Percentiles rank a stretch among this genome's conserved stretches.
Conservation (phyloP, 2,329 filamentous ascomycete species). For the Epichloe glyceriae region DNA sequence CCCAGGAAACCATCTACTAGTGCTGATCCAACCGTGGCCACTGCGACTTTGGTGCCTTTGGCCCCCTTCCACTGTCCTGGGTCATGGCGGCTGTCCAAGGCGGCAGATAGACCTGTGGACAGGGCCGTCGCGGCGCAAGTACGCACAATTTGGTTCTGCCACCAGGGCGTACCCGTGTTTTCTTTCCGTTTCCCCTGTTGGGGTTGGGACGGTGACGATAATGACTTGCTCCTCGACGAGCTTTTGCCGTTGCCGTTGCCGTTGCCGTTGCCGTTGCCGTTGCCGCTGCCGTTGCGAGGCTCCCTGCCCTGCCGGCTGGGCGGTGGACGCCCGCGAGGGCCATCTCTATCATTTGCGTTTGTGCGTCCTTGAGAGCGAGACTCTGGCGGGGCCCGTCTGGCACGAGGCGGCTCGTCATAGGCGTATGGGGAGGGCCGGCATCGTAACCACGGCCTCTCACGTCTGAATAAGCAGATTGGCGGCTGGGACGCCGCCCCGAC, state of each 20-base stretch:
- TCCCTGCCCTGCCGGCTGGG: background rate
- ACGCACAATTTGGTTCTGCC: slow-evolving; percentile 24
- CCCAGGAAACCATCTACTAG: slow-evolving; percentile 33
- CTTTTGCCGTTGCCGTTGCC: background rate
- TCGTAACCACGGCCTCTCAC: background rate
- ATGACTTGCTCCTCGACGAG: background rate
- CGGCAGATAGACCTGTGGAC: slow-evolving; percentile 33
- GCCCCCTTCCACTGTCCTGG: slow-evolving; percentile 33
- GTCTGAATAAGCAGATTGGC: background rate
- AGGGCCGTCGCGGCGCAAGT: slow-evolving; percentile 32
- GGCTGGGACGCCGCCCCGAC: background rate
- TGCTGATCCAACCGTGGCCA: slow-evolving; percentile 34
- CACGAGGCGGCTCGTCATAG: background rate
- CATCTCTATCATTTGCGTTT: background rate
- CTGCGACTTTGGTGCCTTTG: slow-evolving; percentile 35
- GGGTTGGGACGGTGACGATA: background rate
- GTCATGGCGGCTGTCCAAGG: slow-evolving; percentile 31
- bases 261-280: too few species aligned
- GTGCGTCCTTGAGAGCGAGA: background rate
- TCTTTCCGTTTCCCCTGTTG: background rate
- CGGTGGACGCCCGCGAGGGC: background rate
- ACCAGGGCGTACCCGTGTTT: slow-evolving; percentile 15
- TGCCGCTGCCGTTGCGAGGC: background rate
- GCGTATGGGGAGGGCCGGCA: background rate
- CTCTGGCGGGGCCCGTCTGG: background rate